Percentiles rank a stretch among this genome's conserved stretches.
Evolutionary conservation across 2,329 filamentous ascomycete species (phyloP).

Genomic region (Huntiella abstrusa): DNA sequence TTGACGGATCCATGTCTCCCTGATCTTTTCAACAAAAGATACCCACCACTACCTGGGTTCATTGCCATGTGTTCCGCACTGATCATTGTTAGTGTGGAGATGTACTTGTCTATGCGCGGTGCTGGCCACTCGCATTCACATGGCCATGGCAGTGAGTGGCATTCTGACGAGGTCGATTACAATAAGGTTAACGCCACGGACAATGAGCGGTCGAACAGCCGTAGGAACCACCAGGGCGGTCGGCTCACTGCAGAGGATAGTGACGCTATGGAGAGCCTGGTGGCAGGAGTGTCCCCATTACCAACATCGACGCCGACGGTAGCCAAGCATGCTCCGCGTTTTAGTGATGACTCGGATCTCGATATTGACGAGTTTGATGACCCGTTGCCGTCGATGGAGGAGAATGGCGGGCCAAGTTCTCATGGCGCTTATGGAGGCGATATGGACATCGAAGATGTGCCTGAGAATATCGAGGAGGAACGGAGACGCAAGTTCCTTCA

Average conservation of each 20-base stretch:
- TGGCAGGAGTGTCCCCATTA: conserved; percentile 38
- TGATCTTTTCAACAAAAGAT: conserved; percentile 59
- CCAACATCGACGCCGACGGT: conserved; percentile 26
- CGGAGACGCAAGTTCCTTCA: conserved; percentile 52
- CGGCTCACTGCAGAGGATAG: conserved; percentile 33
- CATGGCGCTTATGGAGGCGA: conserved; percentile 13
- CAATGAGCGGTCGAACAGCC: not conserved
- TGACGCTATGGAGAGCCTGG: conserved; percentile 34
- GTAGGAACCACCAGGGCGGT: conserved; percentile 22
- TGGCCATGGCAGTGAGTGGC: conserved; percentile 24
- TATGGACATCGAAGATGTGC: conserved; percentile 9
- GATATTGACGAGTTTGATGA: conserved; percentile 41
- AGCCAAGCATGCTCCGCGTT: conserved; percentile 1
- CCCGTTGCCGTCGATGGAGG: conserved; percentile 12
- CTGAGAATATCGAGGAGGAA: conserved; percentile 27
- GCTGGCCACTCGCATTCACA: conserved; percentile 43
- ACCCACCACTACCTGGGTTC: conserved; percentile 60
- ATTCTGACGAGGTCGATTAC: conserved; percentile 22
- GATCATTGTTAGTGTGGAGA: conserved; percentile 68
- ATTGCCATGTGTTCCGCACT: conserved; percentile 71
- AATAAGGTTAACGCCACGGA: conserved; percentile 3
- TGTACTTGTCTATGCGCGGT: conserved; percentile 60
- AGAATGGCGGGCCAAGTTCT: conserved; percentile 13
- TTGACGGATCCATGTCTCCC: conserved; percentile 56
- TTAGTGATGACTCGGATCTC: conserved; percentile 28